Percentiles rank a stretch among this genome's conserved stretches.
Conservation (phyloP, 306 rosid genomes). For the Sicyos edulis region DNA sequence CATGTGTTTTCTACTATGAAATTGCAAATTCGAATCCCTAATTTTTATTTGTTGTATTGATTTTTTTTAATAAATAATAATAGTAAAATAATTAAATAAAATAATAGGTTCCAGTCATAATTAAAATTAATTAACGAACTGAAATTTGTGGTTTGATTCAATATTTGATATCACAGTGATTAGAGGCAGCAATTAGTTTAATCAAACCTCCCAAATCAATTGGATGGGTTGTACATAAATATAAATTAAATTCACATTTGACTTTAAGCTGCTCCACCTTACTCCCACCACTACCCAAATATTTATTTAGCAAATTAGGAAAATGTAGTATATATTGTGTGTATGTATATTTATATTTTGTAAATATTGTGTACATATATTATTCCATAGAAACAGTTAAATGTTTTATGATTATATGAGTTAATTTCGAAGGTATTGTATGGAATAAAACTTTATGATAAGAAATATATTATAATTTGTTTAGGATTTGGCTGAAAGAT, state of each 20-base stretch:
- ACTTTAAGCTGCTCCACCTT: conserved; percentile 15
- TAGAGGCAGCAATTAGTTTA: conserved; percentile 16
- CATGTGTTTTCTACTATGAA: no score
- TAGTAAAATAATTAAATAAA: background rate
- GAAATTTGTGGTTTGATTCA: background rate
- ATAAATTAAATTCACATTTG: background rate
- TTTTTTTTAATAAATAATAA: no score
- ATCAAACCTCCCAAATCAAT: background rate
- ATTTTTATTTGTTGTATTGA: no score
- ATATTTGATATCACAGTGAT: conserved; percentile 1
- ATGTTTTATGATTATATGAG: background rate
- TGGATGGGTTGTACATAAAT: conserved; percentile 15
- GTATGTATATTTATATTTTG: no score
- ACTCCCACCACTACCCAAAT: background rate
- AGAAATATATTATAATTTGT: background rate
- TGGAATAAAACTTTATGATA: background rate
- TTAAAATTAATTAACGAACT: background rate
- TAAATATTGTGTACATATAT: no score
- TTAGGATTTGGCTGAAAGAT: background rate
- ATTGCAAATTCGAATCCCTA: no score
- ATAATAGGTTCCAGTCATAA: background rate
- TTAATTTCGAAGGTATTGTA: background rate
- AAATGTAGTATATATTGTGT: background rate
- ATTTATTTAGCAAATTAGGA: no score
- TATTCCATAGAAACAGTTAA: no score